phyloP scores from a whole-genome alignment of 1,139 yeast species.

The Scheffersomyces titani region DNA sequence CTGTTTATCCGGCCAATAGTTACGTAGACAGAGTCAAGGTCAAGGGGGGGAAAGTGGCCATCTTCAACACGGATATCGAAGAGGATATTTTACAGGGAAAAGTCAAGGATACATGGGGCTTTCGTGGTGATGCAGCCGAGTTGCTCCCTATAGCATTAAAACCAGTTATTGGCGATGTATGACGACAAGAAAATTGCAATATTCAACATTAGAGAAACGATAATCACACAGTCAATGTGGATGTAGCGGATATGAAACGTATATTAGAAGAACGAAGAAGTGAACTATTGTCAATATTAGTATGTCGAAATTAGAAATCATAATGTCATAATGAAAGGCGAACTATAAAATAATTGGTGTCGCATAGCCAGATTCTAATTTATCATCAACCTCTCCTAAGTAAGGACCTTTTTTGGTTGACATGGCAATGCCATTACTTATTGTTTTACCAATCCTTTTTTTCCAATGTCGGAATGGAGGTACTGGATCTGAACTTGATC shows the following conservation, averaged over 20 bases:
- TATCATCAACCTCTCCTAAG: neutral
- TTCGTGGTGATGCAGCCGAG: conserved; percentile 79
- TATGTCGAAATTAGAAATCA: neutral
- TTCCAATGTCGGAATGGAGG: neutral
- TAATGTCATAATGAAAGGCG: neutral
- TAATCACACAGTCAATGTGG: neutral
- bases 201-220: neutral
- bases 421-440: neutral
- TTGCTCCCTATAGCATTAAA: conserved; percentile 66
- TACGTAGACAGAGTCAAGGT: conserved; percentile 74
- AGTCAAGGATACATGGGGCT: conserved; percentile 61
- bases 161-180: conserved; percentile 39
- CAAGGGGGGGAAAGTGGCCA: conserved; percentile 81
- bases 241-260: neutral
- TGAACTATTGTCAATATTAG: neutral
- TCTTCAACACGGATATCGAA: conserved; percentile 72
- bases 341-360: neutral
- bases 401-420: neutral
- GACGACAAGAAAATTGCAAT: neutral
- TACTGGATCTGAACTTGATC: neutral
- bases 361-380: neutral
- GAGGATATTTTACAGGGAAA: conserved; percentile 40
- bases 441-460: neutral
- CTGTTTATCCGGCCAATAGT: conserved; percentile 90
- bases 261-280: neutral